A percentile compares a stretch with the other conserved stretches of the same genome.
These are phyloP conservation scores for Trichophyton rubrum DNA, from an alignment of 2,329 filamentous ascomycete genomes.

Conservation along the genomic window DNA sequence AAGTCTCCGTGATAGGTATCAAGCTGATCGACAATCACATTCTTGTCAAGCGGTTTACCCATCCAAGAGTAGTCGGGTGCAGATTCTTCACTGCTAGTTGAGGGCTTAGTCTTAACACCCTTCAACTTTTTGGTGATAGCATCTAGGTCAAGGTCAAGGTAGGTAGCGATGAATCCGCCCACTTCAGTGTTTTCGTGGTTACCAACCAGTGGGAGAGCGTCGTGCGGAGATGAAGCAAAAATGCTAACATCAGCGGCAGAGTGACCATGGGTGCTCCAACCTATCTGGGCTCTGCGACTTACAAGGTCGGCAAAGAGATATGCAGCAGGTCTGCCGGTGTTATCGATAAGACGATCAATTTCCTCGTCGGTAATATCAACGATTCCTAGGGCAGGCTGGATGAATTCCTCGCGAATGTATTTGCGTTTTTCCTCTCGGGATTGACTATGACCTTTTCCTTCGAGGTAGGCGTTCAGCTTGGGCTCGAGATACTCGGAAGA, in stretches of 20 bases:
- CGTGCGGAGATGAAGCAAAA: conserved; percentile 62
- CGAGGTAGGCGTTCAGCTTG: conserved; percentile 50
- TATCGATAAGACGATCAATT: conserved; percentile 50
- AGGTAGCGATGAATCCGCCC: conserved; percentile 66
- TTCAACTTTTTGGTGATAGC: conserved; percentile 64
- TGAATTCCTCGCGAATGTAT: conserved; percentile 57
- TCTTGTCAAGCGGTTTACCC: conserved; percentile 28
- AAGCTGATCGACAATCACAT: conserved; percentile 27
- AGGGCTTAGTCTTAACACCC: conserved; percentile 15
- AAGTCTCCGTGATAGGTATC: conserved; percentile 37
- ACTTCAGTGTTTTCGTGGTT: conserved; percentile 95
- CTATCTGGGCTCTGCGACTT: conserved; percentile 73
- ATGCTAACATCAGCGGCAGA: conserved; percentile 93
- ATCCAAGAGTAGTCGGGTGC: conserved; percentile 27
- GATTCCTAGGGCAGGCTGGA: conserved; percentile 64
- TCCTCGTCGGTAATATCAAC: conserved; percentile 59
- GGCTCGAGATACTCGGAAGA: conserved; percentile 57
- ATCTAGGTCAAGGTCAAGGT: conserved; percentile 67
- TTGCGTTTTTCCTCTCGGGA: conserved; percentile 38
- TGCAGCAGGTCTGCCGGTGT: conserved; percentile 40
- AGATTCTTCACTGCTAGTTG: conserved; percentile 6
- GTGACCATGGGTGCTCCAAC: conserved; percentile 91
- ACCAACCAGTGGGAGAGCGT: conserved; percentile 53
- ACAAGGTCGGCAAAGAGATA: conserved; percentile 71
- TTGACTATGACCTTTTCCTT: conserved; percentile 23